These are phyloP conservation scores for Claviceps fusiformis DNA, from an alignment of 2,329 filamentous ascomycete species.

Conservation along the genomic window DNA sequence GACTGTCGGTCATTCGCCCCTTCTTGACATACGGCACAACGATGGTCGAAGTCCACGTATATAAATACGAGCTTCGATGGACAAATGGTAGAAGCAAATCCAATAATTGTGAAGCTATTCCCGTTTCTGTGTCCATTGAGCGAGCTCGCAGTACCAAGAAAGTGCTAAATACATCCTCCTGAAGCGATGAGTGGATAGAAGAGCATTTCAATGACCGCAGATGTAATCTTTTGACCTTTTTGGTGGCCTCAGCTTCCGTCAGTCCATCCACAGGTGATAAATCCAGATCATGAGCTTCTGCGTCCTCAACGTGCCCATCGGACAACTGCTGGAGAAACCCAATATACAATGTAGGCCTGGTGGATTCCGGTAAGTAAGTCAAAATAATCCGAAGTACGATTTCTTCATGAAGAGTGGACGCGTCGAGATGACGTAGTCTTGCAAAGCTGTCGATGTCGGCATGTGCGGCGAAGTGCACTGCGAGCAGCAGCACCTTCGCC, in stretches of 20 bases:
- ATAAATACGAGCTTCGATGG: constrained; percentile 43
- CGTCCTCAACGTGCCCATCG: constrained; percentile 28
- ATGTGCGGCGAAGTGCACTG: constrained; percentile 54
- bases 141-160: constrained; percentile 58
- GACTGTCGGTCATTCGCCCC: constrained; percentile 55
- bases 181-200: constrained; percentile 31
- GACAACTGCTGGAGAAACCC: constrained; percentile 46
- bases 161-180: constrained; percentile 40
- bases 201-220: constrained; percentile 43
- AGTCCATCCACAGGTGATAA: constrained; percentile 41
- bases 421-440: constrained; percentile 42
- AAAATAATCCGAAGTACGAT: constrained; percentile 60
- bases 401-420: constrained; percentile 45
- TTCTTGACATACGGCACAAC: constrained; percentile 56
- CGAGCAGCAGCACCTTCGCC: constrained; percentile 58
- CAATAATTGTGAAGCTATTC: constrained; percentile 55
- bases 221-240: constrained; percentile 47
- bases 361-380: constrained; percentile 62
- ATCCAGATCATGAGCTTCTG: constrained; percentile 36
- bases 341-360: constrained; percentile 49
- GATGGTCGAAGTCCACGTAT: constrained; percentile 55
- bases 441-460: constrained; percentile 51
- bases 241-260: constrained; percentile 49
- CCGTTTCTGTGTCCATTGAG: constrained; percentile 57
- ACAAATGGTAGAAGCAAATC: constrained; percentile 58